These are phyloP conservation scores for Candida ovalis DNA, from an alignment of 805 yeast species.

Conservation along the genomic window DNA sequence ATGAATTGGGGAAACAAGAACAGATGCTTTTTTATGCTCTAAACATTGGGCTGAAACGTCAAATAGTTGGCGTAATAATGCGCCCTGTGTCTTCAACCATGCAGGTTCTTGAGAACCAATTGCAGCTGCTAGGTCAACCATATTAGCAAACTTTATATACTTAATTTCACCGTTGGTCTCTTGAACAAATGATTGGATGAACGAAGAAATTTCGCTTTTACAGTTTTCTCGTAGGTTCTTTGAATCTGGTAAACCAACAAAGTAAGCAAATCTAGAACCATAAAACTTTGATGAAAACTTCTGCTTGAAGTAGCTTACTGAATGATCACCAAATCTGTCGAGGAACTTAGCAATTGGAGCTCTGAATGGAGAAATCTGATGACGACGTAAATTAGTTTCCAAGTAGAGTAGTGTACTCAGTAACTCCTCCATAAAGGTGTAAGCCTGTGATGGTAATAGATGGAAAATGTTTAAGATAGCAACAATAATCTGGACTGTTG, in stretches of 20 bases:
- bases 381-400: slow-evolving; percentile 81
- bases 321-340: slow-evolving; percentile 74
- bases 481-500: slow-evolving; percentile 79
- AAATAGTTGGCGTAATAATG: slow-evolving; percentile 40
- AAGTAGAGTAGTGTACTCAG: slow-evolving; percentile 69
- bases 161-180: slow-evolving; percentile 52
- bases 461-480: slow-evolving; percentile 92
- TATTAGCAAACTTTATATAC: slow-evolving; percentile 66
- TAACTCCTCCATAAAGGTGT: slow-evolving; percentile 84
- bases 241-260: slow-evolving; percentile 54
- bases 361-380: slow-evolving; percentile 84
- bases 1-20: slow-evolving; percentile 55
- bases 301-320: slow-evolving; percentile 64
- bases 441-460: slow-evolving; percentile 86
- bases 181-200: slow-evolving; percentile 40
- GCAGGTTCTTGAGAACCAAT: slow-evolving; percentile 39
- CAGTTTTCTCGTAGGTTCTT: slow-evolving; percentile 53
- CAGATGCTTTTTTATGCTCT: slow-evolving; percentile 36
- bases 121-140: slow-evolving; percentile 60
- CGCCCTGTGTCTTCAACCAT: slow-evolving; percentile 57
- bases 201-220: slow-evolving; percentile 48
- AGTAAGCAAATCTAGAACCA: slow-evolving; percentile 65
- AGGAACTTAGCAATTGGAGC: slow-evolving; percentile 84
- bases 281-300: slow-evolving; percentile 60
- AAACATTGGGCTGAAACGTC: slow-evolving; percentile 42